Percentiles rank a stretch among this genome's conserved stretches.
These are phyloP conservation scores for Fusarium sp. DNA, from an alignment of 2,329 filamentous ascomycete genomes.

Conservation along the genomic window DNA sequence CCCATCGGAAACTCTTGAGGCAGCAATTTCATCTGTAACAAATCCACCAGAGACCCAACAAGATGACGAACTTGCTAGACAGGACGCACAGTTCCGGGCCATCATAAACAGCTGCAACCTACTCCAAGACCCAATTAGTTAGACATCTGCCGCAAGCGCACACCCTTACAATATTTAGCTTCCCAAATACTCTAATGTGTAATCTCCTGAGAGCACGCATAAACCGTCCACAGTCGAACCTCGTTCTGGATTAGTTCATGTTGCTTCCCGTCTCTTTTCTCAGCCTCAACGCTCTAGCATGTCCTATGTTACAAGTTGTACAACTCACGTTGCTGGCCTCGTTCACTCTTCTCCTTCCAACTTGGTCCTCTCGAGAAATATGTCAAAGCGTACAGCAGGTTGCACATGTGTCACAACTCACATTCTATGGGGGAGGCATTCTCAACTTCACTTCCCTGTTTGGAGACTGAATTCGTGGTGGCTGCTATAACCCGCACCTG, in stretches of 20 bases:
- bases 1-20: constrained; percentile 58
- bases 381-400: constrained; percentile 23
- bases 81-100: constrained; percentile 58
- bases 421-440: constrained; percentile 7
- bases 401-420: constrained; percentile 19
- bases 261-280: constrained; percentile 23
- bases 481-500: constrained; percentile 13
- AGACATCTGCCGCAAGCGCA: constrained; percentile 13
- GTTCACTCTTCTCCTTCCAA: background rate
- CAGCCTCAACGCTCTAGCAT: constrained; percentile 35
- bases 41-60: constrained; percentile 38
- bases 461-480: constrained; percentile 1
- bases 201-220: constrained; percentile 25
- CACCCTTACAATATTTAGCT: constrained; percentile 4
- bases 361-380: background rate
- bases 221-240: background rate
- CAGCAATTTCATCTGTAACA: constrained; percentile 59
- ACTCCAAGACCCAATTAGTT: constrained; percentile 33
- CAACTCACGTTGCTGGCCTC: constrained; percentile 27
- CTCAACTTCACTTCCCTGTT: constrained; percentile 1
- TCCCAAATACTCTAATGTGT: constrained; percentile 5
- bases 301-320: constrained; percentile 19
- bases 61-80: constrained; percentile 45
- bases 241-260: constrained; percentile 25
- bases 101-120: constrained; percentile 57